Base-by-base conservation (phyloP, 208 protist species). In the Pavlovales sp. region DNA sequence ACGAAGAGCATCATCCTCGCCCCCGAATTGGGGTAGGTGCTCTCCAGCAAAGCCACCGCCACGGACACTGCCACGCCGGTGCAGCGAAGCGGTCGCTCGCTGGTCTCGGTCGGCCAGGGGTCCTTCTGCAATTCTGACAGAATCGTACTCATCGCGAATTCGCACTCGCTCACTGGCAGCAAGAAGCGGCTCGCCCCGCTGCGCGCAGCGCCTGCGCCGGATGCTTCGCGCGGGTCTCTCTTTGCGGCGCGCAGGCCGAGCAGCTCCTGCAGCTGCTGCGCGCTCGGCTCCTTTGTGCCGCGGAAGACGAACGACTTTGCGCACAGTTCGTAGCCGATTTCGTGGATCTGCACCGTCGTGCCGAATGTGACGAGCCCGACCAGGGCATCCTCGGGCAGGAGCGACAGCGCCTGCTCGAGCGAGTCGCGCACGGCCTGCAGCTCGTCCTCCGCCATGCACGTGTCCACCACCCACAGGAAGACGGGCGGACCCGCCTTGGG, bases 401-500 rank as follows among this genome's bases (percentile, higher is more conserved):
- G 93, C 38, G 94, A 95, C 42, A 99, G 88, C 11, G 95, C 94
- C 91, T 96, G 90, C 38, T 90, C 47, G 32, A 99, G 93, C 86
- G 96, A 96, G 78, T 98, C 97, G 78, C 96, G 97, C 75, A 99
- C 92, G 80, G 80, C 36, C 38, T 88, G 44, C 28, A 89, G 81
- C 44, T 92, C 90, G 14, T 44, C 40, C 57, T 92, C 90, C 94
- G 88, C 96, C 39, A 99, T 91, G 90, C 97, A 99, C 34, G 95
- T 97, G 93, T 99, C 98, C 14, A 99, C 92, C n/a, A 99, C 97
- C 84, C 99, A 97, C 28, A 98, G 84, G 82, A 97, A 97, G 75
- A 96, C 90, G 37, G 79, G 91, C 83, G 90, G 88, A 47, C 81
- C 79, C 28, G 85, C 41, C 67, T 88, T 34, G 38, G 91, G 91